Evolutionary conservation across 345 rosid genomes (phyloP).

Genomic region (Excoecaria agallocha): DNA sequence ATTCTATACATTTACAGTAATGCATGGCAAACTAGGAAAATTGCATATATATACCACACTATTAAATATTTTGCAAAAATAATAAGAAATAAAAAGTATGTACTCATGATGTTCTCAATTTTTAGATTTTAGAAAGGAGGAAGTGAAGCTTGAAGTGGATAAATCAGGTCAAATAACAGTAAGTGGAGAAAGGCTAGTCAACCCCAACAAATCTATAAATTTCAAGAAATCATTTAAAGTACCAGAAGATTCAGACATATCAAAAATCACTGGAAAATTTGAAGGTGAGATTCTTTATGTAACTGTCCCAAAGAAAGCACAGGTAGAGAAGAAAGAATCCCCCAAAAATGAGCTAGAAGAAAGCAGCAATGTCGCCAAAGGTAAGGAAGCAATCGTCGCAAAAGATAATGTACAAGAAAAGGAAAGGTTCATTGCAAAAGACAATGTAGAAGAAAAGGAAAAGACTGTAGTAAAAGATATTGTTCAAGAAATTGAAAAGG

Average conservation of each 20-base stretch:
- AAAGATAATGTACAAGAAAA: not conserved
- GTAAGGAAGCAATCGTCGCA: too few relatives aligned
- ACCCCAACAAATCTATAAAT: conserved; percentile 18
- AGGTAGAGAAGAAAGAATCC: not conserved
- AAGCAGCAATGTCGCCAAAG: too few relatives aligned
- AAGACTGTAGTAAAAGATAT: not conserved
- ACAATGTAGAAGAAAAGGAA: not conserved
- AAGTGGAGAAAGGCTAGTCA: conserved; percentile 43
- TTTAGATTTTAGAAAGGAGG: conserved; percentile 43
- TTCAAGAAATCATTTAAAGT: conserved; percentile 33
- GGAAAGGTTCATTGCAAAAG: too few relatives aligned
- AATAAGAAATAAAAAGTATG: too few relatives aligned
- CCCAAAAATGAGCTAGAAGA: not conserved
- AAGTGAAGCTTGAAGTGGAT: conserved; percentile 41
- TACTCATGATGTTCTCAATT: not conserved
- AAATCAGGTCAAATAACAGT: conserved; percentile 19
- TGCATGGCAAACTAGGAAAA: too few relatives aligned
- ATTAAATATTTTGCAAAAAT: too few relatives aligned
- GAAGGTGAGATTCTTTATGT: conserved; percentile 41
- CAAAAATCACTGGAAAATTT: conserved; percentile 23
- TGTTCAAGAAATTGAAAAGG: not conserved
- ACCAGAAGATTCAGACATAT: conserved; percentile 38
- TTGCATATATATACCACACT: too few relatives aligned
- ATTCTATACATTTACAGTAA: too few relatives aligned
- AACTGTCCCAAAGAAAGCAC: conserved; percentile 35